A percentile compares a stretch with the other conserved stretches of the same genome.
Conservation (phyloP, 768 basidiomycete species). For the Scleroderma citrinum region DNA sequence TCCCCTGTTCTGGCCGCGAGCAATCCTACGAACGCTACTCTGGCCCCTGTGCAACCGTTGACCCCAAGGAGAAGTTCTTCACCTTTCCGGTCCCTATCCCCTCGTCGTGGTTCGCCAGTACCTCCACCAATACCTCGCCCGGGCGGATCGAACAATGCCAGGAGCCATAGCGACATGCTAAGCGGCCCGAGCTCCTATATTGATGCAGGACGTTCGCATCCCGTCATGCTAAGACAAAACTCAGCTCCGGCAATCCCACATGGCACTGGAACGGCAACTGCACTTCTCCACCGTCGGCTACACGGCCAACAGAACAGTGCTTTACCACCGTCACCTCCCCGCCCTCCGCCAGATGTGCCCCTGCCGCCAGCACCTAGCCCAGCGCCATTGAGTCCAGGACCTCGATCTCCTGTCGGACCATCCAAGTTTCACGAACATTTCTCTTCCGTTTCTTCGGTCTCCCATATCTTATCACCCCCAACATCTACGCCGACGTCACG, state of each 20-base stretch:
- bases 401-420: constrained; percentile 9
- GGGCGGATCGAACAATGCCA: neutral
- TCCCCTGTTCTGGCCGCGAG: constrained; percentile 4
- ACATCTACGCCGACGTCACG: constrained; percentile 17
- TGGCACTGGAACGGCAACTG: constrained; percentile 12
- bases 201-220: constrained; percentile 5
- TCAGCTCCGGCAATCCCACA: constrained; percentile 4
- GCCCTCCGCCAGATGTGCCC: constrained; percentile 24
- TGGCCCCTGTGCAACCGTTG: constrained; percentile 10
- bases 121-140: neutral
- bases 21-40: neutral
- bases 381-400: neutral
- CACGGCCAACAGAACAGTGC: constrained; percentile 11
- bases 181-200: neutral
- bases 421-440: constrained; percentile 32
- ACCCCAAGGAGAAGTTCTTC: constrained; percentile 13
- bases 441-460: constrained; percentile 23
- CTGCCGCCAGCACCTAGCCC: constrained; percentile 22
- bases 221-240: constrained; percentile 10
- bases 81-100: constrained; percentile 17
- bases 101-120: constrained; percentile 7
- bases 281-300: constrained; percentile 27
- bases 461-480: constrained; percentile 7
- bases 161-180: neutral
- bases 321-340: constrained; percentile 20